Conservation (phyloP, 352 stramenopile genomes). For the Pythium inflatum region DNA sequence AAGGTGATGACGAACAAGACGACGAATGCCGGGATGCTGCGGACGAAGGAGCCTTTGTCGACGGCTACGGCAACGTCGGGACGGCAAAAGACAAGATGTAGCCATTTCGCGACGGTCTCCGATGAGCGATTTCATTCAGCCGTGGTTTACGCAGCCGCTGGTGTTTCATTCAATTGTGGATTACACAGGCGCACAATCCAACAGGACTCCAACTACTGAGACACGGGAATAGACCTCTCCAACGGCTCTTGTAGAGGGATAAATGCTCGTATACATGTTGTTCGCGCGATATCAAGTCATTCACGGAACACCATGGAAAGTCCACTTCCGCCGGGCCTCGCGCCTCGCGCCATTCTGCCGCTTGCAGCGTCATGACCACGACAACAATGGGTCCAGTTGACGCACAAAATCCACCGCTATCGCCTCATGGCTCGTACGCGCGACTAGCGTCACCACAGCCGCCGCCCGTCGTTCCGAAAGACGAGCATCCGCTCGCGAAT, state of each 20-base stretch:
- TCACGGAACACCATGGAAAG: conserved; percentile 5
- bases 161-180: no score
- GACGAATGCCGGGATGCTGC: no score
- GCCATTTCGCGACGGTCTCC: no score
- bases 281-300: background rate
- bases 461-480: background rate
- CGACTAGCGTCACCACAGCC: conserved; percentile 10
- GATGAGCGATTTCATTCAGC: no score
- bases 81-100: background rate
- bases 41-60: no score
- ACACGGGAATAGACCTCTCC: no score
- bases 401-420: background rate
- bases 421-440: conserved; percentile 7
- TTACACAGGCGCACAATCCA: no score
- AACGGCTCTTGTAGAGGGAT: background rate
- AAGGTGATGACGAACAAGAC: conserved; percentile 1
- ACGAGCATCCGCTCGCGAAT: conserved; percentile 12
- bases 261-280: background rate
- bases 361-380: background rate
- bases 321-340: background rate
- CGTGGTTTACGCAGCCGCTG: no score
- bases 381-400: background rate
- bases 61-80: background rate
- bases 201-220: no score
- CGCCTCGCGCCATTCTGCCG: background rate